Evolutionary conservation across 257 asterid species (phyloP), one percentile per base, ranked within the genome.

Genomic region (Salvia miltiorrhiza): DNA sequence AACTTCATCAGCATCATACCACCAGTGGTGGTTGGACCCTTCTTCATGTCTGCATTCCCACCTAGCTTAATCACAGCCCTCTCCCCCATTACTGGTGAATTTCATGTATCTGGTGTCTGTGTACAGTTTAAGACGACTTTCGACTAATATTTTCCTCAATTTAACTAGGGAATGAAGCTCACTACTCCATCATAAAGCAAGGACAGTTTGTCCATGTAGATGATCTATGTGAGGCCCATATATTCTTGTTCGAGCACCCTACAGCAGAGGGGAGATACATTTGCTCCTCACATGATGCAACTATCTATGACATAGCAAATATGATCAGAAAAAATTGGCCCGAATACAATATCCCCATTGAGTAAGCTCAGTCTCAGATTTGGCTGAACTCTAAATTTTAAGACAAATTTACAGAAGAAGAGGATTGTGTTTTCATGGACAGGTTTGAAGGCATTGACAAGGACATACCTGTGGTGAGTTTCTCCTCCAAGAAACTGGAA

Each of bases 1-100:
- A 79, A 87, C 73, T 87, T 93, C 73, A 85, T 93, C 24, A 87
- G 95, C 76, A 76, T 89, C 41, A 87, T 93, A 74, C 97, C 96
- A 20, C 82, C 96, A 2, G 67, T 90, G 33, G 99, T 90, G 16
- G 97, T 90, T 24, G 99, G 99, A 14, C 93, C 96, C 64, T 93
- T 90, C 76, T 83, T 87, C 82, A 82, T 44, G 37, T 88, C 90
- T 9, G 65, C 90, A n/a, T 75, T 90, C 79, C 97, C 99, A 65
- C 96, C 96, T 3, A 93, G 99, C 86, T 84, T 93, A 24, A 78
- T 83, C 73, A 88, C 96, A 30, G 95, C 96, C 23, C 97, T 93
- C 67, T 87, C 97, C 23, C 87, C 85, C 23, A 84, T 93, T 49
- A 88, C 91, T 5, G 95, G 98, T 90, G 69, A 32, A 5, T 67